phyloP scores from a whole-genome alignment of 768 basidiomycete genomes.

The Suillus sp. region DNA sequence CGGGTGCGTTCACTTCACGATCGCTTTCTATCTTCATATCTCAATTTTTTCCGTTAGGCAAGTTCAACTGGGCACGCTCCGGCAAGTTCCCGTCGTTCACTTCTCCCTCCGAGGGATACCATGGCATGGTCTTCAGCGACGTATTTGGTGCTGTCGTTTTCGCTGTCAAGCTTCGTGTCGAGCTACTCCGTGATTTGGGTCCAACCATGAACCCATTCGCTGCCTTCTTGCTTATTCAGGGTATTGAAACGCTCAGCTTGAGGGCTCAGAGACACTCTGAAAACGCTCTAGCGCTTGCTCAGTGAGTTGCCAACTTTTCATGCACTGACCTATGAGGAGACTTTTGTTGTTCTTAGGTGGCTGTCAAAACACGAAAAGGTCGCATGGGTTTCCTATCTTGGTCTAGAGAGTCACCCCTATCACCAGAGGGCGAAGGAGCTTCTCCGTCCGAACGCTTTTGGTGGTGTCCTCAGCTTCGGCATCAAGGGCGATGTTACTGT shows the following conservation, averaged over 20 bases:
- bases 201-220: conserved; percentile 55
- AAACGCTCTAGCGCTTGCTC: conserved; percentile 57
- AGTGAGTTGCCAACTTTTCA: conserved; percentile 25
- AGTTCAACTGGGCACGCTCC: conserved; percentile 56
- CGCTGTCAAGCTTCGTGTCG: conserved; percentile 52
- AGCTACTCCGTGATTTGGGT: conserved; percentile 56
- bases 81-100: conserved; percentile 61
- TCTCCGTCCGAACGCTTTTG: conserved; percentile 55
- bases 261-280: conserved; percentile 58
- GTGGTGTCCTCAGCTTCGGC: conserved; percentile 81
- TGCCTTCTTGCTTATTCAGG: conserved; percentile 60
- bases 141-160: conserved; percentile 54
- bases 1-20: conserved; percentile 39
- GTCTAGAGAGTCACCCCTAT: conserved; percentile 61
- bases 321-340: not conserved
- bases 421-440: conserved; percentile 59
- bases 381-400: conserved; percentile 79
- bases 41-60: conserved; percentile 41
- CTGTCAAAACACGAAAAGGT: conserved; percentile 67
- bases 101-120: conserved; percentile 57
- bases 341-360: conserved; percentile 35
- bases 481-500: conserved; percentile 55
- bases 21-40: not conserved
- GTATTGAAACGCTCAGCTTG: conserved; percentile 63
- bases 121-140: conserved; percentile 52